A percentile compares a stretch with the other conserved stretches of the same genome.
Evolutionary conservation across 257 asterid genomes (phyloP).

Genomic region (Nicotiana benthamiana): DNA sequence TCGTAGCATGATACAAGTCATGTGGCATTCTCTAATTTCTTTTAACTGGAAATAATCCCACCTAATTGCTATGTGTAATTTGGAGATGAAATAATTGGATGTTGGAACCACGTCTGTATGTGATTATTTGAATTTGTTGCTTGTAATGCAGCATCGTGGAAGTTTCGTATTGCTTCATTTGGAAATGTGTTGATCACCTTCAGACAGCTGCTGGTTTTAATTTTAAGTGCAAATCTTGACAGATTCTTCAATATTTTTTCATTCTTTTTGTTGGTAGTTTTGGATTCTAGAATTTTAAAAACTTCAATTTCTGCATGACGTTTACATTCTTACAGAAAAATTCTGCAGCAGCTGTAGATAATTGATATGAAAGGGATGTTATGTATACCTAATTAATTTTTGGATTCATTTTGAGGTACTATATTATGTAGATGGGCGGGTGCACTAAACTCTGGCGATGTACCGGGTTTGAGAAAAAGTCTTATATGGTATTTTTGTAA

Average conservation of each 20-base stretch:
- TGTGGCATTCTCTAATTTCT: neutral
- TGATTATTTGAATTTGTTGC: neutral
- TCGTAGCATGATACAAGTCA: neutral
- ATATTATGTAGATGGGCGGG: too few species aligned
- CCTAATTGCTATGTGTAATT: slow-evolving; percentile 1
- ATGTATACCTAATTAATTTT: neutral
- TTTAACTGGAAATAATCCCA: neutral
- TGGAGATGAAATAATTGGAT: neutral
- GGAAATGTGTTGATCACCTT: neutral
- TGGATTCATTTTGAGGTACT: neutral
- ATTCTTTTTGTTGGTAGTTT: neutral
- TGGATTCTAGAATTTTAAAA: neutral
- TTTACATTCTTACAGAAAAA: neutral
- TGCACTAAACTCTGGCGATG: too few species aligned
- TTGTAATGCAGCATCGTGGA: slow-evolving; percentile 7
- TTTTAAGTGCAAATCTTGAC: neutral
- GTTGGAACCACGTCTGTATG: slow-evolving; percentile 25
- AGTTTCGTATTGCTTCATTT: neutral
- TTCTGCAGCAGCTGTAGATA: neutral
- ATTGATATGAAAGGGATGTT: neutral
- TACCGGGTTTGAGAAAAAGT: neutral
- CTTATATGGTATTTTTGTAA: neutral
- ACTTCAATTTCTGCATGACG: neutral
- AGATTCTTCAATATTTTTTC: neutral
- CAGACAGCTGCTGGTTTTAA: slow-evolving; percentile 1